Evolutionary conservation across 2,329 filamentous ascomycete genomes (phyloP), one percentile per base, ranked within the genome.

Genomic region (Fusarium musae): DNA sequence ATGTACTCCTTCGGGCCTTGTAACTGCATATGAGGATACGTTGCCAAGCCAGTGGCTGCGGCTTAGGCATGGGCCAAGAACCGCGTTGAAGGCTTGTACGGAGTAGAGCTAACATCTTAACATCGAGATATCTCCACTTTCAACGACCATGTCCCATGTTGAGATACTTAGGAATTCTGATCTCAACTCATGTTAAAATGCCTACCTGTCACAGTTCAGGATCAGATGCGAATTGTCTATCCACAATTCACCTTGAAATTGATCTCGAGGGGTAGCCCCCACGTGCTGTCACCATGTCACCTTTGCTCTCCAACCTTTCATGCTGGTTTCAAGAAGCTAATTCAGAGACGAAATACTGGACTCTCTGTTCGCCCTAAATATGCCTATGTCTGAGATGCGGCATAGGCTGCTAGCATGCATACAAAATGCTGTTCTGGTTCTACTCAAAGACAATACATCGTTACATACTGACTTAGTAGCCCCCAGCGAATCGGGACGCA

Each of bases 1-100:
- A 34, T 34, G 32, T 34, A 52, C 49, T 53, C 44, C 54, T 42
- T 54, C 56, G 58, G 37, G 36, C 56, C 46, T 61, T 42, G 63
- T 37, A 54, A 34, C 50, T 67, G 66, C 60, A 66, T 39, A 67
- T 56, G 54, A 70, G 34, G 42, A 64, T 56, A 39, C 39, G 50
- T 71, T 56, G 37, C 40, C 47, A 64, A 56, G 58, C 53, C 43
- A 44, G 23, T 28, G 23, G 53, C 53, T 70, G 28, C 56, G 62
- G 49, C 56, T 65, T 37, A 65, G 40, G 36, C 46, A 42, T 44
- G 40, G 37, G 43, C 52, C 61, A 59, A 47, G 52, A 71, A 37
- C 32, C 58, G 63, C 50, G 40, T 69, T 47, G 34, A 64, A 69
- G 50, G 64, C 47, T 43, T 43, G 30, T 26, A 26, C 26, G 26